Conservation (phyloP, 495 filamentous ascomycete genomes). For the Pseudevernia furfuracea region DNA sequence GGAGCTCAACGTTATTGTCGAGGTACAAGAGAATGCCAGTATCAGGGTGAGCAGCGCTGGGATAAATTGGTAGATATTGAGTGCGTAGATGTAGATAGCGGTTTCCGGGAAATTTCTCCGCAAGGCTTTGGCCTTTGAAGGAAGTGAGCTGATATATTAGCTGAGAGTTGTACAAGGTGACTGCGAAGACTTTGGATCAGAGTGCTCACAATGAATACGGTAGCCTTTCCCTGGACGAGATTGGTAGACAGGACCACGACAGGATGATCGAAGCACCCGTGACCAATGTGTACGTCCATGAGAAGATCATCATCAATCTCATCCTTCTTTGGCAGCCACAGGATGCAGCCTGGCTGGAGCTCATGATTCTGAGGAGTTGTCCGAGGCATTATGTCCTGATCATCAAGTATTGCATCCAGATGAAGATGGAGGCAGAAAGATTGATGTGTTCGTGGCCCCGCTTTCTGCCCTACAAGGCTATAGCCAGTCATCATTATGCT, state of each 20-base stretch:
- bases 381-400: not conserved
- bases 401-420: too few species aligned
- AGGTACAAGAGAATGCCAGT: constrained; percentile 28
- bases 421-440: too few species aligned
- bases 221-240: not conserved
- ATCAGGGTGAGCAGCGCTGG: constrained; percentile 27
- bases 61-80: constrained; percentile 29
- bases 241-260: not conserved
- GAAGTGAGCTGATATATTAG: constrained; percentile 29
- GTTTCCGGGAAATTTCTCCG: constrained; percentile 16
- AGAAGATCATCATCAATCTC: not conserved
- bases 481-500: too few species aligned
- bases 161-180: not conserved
- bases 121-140: constrained; percentile 26
- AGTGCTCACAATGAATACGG: constrained; percentile 13
- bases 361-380: not conserved
- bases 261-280: not conserved
- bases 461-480: not conserved
- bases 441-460: not conserved
- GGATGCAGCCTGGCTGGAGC: not conserved
- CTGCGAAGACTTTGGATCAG: not conserved
- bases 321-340: not conserved
- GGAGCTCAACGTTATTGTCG: constrained; percentile 7
- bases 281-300: not conserved
- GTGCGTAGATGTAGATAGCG: constrained; percentile 14